Base-by-base conservation (phyloP, 116 monocot genomes). In the Posidonia oceanica region DNA sequence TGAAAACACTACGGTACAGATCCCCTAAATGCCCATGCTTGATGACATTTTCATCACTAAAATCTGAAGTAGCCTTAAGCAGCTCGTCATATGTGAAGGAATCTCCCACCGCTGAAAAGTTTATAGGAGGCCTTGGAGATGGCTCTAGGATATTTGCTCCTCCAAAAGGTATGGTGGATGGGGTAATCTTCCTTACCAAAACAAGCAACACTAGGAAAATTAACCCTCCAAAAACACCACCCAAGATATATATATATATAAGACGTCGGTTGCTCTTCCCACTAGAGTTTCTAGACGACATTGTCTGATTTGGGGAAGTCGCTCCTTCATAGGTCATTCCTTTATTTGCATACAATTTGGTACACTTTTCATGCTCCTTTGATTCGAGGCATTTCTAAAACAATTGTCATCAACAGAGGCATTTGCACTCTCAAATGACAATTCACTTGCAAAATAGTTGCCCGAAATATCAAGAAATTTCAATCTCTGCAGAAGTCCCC, bases 21-120 rank as follows among this genome's bases (percentile, higher is more conserved):
- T 86, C 91, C 2, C 94, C 94, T 0, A 88, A 88, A 66, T 86
- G 86, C 2, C 94, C 94, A 12, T 80, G 83, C 51, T 86, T 90
- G 42, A 91, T 91, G 14, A 94, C 81, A 48, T 91, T 94, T 4
- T 52, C 62, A 2, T 84, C 82, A 0, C 61, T 66, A 36, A 94
- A 91, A 38, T 79, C 52, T 14, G 71, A 57, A 2, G 94, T 91
- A 3, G 85, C 88, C 51, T 69, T 68, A 23, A 72, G 72, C 73
- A 94, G 54, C 29, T 86, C 88, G 15, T 86, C 86, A 59, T 86
- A 86, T 16, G 80, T 81, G 69, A 84, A 91, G n/a, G 69, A 73
- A 52, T 87, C 86, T 2, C 91, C 86, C 4, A 85, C 82, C 4
- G 76, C 67, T 14, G 86, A 74, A 16, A 72, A 62, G 36, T 59